Base-by-base conservation (phyloP, 257 asterid genomes). In the Scutellaria barbata region DNA sequence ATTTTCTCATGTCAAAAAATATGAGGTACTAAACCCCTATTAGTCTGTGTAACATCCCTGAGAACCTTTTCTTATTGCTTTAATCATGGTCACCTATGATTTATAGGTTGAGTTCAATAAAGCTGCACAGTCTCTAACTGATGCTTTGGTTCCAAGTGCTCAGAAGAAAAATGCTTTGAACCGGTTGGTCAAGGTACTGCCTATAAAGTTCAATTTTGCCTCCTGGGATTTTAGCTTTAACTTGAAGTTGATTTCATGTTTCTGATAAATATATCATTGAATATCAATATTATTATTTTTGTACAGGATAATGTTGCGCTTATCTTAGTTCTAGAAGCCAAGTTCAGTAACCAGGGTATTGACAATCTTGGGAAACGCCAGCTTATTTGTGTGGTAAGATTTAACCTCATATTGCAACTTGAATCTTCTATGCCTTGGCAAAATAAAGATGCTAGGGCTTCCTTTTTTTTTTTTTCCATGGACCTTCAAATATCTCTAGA, bases 61-160 rank as follows among this genome's bases (percentile, higher is more conserved):
- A 12, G 25, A 68, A 53, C 66, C 47, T 75, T 22, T 66, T 67
- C 8, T 43, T 62, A 22, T 77, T 30, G 6, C 56, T 47, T 41
- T 61, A 56, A 71, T 78, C 42, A 35, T 61, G 6, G 45, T 25
- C 66, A 35, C 79, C 45, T 51, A 43, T 35, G 47, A 57, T 41
- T 41, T 80, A 77, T 80, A 95, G 99, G 97, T 95, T 75, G 99
- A 95, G 81, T 95, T 92, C 77, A 95, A 95, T 80, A 92, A 95
- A 87, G 98, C 98, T 63, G 99, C 98, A 67, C 99, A 92, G 76
- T 92, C 99, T 69, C 72, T 92, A 73, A 85, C 93, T 68, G 99
- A 95, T 73, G 94, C 95, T 64, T 64, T 87, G 66, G 84, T 85
- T 82, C 96, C 96, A 55, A 88, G 77, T 81, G 81, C 93, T 45